phyloP scores from a whole-genome alignment of 2,329 filamentous ascomycete species.

The Coniochaeta prunicola region DNA sequence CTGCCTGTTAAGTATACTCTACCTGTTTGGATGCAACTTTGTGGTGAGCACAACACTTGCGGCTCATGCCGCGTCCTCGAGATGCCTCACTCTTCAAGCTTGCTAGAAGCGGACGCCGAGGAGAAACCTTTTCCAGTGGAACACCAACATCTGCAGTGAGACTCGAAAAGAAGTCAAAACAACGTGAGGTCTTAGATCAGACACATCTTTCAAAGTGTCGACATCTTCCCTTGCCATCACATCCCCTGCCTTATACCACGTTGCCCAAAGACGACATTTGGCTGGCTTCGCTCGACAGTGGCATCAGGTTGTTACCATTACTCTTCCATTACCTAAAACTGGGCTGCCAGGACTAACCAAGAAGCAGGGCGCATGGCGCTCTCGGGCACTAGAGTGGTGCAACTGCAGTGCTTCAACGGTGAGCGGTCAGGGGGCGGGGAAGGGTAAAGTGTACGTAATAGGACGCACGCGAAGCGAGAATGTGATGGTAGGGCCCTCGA shows the following conservation, averaged over 20 bases:
- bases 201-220: not conserved
- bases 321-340: not conserved
- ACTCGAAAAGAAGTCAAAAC: not conserved
- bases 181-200: not conserved
- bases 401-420: not conserved
- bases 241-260: not conserved
- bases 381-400: not conserved
- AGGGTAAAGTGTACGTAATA: not conserved
- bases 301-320: not conserved
- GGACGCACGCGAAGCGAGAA: not conserved
- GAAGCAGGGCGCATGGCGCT: not conserved
- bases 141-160: not conserved
- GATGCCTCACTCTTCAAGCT: not conserved
- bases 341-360: not conserved
- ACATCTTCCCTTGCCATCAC: not conserved
- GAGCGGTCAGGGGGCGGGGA: not conserved
- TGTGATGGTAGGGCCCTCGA: not conserved
- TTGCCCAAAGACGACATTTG: not conserved
- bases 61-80: not conserved
- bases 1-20: not conserved
- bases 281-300: not conserved
- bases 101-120: not conserved
- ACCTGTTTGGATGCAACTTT: not conserved
- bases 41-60: not conserved
- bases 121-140: not conserved